Evolutionary conservation across 805 yeast species (phyloP).

Genomic region (Nakazawaea laoshanensis): DNA sequence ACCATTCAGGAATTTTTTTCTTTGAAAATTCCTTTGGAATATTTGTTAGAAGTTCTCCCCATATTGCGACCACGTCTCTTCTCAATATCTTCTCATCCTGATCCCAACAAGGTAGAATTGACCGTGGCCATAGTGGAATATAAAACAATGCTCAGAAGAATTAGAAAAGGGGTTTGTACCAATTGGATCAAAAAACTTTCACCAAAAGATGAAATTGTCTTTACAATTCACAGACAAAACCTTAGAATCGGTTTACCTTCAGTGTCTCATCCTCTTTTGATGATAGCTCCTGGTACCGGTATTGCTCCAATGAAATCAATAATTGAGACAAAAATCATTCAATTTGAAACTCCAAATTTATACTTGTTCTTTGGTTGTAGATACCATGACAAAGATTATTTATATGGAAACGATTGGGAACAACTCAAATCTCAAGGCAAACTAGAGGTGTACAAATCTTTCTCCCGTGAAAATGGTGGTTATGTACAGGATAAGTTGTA

Average conservation of each 20-base stretch:
- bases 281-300: slow-evolving; percentile 95
- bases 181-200: slow-evolving; percentile 53
- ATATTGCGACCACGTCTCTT: slow-evolving; percentile 71
- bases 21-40: slow-evolving; percentile 65
- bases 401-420: slow-evolving; percentile 53
- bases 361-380: slow-evolving; percentile 74
- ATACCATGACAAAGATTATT: slow-evolving; percentile 51
- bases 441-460: slow-evolving; percentile 29
- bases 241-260: slow-evolving; percentile 22
- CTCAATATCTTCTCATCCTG: slow-evolving; percentile 68
- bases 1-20: slow-evolving; percentile 75
- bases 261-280: slow-evolving; percentile 40
- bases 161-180: slow-evolving; percentile 78
- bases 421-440: slow-evolving; percentile 22
- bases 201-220: slow-evolving; percentile 41
- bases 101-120: slow-evolving; percentile 42
- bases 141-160: slow-evolving; percentile 66
- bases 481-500: slow-evolving; percentile 78
- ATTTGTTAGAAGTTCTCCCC: slow-evolving; percentile 73
- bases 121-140: slow-evolving; percentile 84
- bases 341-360: slow-evolving; percentile 22
- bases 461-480: slow-evolving; percentile 44
- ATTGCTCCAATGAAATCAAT: slow-evolving; percentile 85
- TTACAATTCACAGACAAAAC: slow-evolving; percentile 39
- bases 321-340: slow-evolving; percentile 30